Evolutionary conservation across 306 rosid genomes (phyloP), one percentile per base, ranked within the genome.

Genomic region (Acacia crassicarpa): DNA sequence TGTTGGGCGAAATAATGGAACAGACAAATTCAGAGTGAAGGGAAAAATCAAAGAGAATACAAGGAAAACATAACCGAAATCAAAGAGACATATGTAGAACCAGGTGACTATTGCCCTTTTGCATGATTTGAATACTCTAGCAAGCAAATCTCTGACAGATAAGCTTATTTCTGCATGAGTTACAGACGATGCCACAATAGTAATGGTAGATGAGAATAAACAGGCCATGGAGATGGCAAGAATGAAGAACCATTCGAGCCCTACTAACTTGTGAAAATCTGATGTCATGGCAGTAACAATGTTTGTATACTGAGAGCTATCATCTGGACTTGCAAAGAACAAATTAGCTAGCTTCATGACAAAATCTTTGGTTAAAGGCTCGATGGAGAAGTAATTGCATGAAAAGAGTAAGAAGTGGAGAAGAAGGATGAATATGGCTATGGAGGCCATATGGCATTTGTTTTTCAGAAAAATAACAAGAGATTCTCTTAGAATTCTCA

Each of bases 241-340:
- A 59, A 74, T 35, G 84, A 84, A 84, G 68, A 84, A 25, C 58
- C 65, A 58, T 46, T 74, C 48, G 2, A 48, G 53, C 48, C 46
- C 67, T 4, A 12, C 6, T 4, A 80, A 4, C 67, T 17, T 14
- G 23, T 30, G 19, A 15, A 38, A 3, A 25, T 84, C 73, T 1
- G 33, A 5, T 48, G 8, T 33, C 77, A 67, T 17, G 10, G 66
- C 3, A 20, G 4, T 0, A 2, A 69, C 0, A 25, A 51, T 32
- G 20, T 67, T 20, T 1, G 35, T 3, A 12, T 40, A 74, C 6
- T 74, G 62, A 30, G 79, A 25, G 14, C 22, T 46, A 58, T 13
- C 65, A 58, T 13, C 65, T 58, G 65, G 30, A 22, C 0, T 4
- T 22, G 25, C 32, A 6, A 22, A 58, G 1, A 58, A 1, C 4